These are phyloP conservation scores for Macrotyloma uniflorum DNA, from an alignment of 306 rosid species.

Conservation along the genomic window DNA sequence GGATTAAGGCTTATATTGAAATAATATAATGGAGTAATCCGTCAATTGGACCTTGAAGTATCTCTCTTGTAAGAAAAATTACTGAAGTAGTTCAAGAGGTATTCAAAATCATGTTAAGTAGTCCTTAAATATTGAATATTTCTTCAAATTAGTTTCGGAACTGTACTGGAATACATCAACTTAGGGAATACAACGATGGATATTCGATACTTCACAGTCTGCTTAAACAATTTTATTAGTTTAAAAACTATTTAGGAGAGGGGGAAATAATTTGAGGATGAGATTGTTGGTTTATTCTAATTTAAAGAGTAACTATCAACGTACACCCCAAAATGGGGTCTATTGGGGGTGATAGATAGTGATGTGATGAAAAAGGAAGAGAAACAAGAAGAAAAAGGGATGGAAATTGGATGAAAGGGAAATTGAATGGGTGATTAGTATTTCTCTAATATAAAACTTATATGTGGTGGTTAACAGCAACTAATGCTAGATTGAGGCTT, in stretches of 20 bases:
- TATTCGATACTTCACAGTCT: background rate
- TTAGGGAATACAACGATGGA: background rate
- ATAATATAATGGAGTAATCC: background rate
- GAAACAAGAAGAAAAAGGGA: background rate
- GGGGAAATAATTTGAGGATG: background rate
- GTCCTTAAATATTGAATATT: background rate
- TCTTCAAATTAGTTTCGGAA: background rate
- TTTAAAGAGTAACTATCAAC: too few relatives aligned
- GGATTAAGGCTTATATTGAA: background rate
- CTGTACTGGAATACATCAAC: background rate
- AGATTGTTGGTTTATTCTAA: background rate
- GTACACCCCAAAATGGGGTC: background rate
- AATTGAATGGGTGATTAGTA: background rate
- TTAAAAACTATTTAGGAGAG: background rate
- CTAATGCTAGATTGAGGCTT: conserved; percentile 81
- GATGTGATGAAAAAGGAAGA: background rate
- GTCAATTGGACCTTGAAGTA: background rate
- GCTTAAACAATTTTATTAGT: background rate
- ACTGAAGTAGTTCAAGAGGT: background rate
- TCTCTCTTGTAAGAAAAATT: background rate
- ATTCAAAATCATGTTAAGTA: background rate
- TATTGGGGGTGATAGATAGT: background rate
- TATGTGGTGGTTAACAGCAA: conserved; percentile 58
- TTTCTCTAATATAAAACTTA: background rate
- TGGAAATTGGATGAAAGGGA: too few relatives aligned